A percentile compares a stretch with the other conserved stretches of the same genome.
phyloP scores from a whole-genome alignment of 176 grass and related monocot species.

The Oryza brachyantha region DNA sequence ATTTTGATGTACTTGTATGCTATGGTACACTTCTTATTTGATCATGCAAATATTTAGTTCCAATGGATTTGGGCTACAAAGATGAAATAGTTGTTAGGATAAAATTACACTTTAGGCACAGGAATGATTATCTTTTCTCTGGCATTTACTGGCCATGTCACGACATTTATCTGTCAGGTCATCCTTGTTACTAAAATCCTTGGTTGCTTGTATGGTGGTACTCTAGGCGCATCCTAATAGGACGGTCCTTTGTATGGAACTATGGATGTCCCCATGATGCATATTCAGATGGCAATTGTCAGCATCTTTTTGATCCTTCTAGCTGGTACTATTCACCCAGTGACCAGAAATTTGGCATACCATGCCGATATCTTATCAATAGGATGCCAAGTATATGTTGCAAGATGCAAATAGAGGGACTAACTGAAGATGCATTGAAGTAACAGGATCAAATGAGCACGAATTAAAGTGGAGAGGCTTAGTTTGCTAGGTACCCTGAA shows the following conservation, averaged over 20 bases:
- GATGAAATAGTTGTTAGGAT: too few species aligned
- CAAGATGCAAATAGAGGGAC: constrained; percentile 17
- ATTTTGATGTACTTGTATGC: background rate
- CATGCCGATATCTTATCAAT: background rate
- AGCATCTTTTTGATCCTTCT: background rate
- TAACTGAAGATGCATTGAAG: background rate
- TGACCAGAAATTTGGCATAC: constrained; percentile 1
- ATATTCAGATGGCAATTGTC: background rate
- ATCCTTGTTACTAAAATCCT: too few species aligned
- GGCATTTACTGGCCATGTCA: background rate
- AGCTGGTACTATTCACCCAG: background rate
- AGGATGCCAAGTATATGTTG: background rate
- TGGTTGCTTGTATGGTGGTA: background rate
- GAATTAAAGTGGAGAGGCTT: background rate
- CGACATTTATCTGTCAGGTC: background rate
- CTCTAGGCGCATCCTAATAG: background rate
- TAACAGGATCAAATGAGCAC: background rate
- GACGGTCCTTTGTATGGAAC: background rate
- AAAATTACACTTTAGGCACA: background rate
- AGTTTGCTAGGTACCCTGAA: constrained; percentile 18
- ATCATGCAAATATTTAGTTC: too few species aligned
- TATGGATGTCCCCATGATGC: background rate
- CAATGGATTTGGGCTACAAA: background rate
- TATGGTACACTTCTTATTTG: constrained; percentile 10
- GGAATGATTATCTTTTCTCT: background rate